phyloP scores from a whole-genome alignment of 2,329 filamentous ascomycete species.

The Ophiognomonia clavigignenti-juglandacearum region DNA sequence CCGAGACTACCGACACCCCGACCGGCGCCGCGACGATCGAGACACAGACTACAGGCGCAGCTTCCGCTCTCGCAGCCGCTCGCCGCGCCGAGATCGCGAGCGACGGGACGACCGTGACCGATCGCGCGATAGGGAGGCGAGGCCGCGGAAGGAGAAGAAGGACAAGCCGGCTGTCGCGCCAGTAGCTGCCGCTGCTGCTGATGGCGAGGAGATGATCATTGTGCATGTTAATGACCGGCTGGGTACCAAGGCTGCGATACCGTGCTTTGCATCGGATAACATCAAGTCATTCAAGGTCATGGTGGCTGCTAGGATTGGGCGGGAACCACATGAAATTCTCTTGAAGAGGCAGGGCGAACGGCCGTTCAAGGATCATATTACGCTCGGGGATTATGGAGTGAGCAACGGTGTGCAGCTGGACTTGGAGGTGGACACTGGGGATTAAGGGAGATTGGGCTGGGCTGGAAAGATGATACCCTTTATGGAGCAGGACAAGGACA shows the following conservation, averaged over 20 bases:
- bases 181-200: conserved; percentile 22
- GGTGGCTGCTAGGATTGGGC: conserved; percentile 83
- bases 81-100: conserved; percentile 20
- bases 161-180: conserved; percentile 30
- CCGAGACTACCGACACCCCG: conserved; percentile 9
- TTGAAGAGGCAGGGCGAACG: conserved; percentile 87
- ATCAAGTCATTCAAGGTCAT: conserved; percentile 86
- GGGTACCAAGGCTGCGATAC: conserved; percentile 91
- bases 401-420: conserved; percentile 77
- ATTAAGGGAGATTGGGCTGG: conserved; percentile 31
- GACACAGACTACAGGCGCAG: conserved; percentile 16
- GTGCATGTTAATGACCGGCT: conserved; percentile 93
- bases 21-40: conserved; percentile 26
- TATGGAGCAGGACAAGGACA: neutral
- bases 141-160: conserved; percentile 22
- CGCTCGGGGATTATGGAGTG: conserved; percentile 87
- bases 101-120: conserved; percentile 13
- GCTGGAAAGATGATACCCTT: neutral
- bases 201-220: conserved; percentile 77
- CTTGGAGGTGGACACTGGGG: conserved; percentile 57
- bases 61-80: conserved; percentile 24
- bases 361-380: conserved; percentile 88
- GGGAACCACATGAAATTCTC: conserved; percentile 86
- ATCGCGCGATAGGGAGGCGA: conserved; percentile 24
- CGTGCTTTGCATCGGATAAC: conserved; percentile 78